phyloP scores from a whole-genome alignment of 768 basidiomycete genomes.

The Ephemerocybe angulata region DNA sequence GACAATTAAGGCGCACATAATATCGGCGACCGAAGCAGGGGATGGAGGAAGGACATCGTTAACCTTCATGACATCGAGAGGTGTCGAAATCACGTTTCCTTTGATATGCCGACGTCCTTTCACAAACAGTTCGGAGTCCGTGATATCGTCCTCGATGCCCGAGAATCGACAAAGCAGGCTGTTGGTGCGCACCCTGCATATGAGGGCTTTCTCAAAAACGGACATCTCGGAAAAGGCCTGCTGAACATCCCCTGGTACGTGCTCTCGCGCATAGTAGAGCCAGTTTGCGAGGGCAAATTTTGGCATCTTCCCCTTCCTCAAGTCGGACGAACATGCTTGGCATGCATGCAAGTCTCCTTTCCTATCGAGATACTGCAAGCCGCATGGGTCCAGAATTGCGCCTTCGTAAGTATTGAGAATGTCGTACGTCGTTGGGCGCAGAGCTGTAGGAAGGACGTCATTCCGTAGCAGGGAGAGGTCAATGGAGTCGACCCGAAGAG shows the following conservation, averaged over 20 bases:
- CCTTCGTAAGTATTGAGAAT: not conserved
- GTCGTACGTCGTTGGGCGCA: not conserved
- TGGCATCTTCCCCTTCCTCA: conserved; percentile 19
- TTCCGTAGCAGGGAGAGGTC: not conserved
- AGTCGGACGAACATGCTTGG: not conserved
- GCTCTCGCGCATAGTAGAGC: conserved; percentile 15
- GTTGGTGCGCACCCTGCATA: not conserved
- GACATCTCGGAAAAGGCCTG: not conserved
- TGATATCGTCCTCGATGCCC: not conserved
- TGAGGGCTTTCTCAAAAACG: not conserved
- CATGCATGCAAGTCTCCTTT: not conserved
- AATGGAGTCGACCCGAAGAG: not conserved
- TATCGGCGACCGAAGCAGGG: not conserved
- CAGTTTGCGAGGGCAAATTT: conserved; percentile 18
- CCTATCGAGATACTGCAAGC: not conserved
- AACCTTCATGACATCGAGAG: not conserved
- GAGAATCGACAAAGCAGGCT: not conserved
- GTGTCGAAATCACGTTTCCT: not conserved
- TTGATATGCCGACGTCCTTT: not conserved
- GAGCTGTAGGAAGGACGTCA: not conserved
- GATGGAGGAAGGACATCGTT: too few species aligned
- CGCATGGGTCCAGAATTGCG: not conserved
- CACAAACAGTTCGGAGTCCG: not conserved
- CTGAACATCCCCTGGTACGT: conserved; percentile 6
- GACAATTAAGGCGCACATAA: not conserved